phyloP scores from a whole-genome alignment of 177 flowering plant species.

The Telopea speciosissima region DNA sequence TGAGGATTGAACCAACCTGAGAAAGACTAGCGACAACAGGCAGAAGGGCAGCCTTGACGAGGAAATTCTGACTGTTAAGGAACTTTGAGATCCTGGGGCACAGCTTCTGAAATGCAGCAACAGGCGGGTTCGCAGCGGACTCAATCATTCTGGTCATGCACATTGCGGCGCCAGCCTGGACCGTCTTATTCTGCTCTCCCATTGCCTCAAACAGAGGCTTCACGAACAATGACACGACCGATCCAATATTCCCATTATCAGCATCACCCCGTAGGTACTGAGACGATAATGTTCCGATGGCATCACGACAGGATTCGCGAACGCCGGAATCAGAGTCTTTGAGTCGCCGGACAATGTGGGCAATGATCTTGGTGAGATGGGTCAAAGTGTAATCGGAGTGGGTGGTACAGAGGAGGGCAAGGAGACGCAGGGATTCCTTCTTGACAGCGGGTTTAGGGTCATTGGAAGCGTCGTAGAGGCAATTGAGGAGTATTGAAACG shows the following conservation, averaged over 20 bases:
- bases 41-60: constrained; percentile 66
- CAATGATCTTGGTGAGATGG: constrained; percentile 75
- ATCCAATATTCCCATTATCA: constrained; percentile 28
- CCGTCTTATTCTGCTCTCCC: constrained; percentile 75
- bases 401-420: constrained; percentile 41
- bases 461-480: constrained; percentile 62
- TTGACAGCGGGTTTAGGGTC: constrained; percentile 76
- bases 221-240: constrained; percentile 58
- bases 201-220: constrained; percentile 92
- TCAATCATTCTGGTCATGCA: constrained; percentile 89
- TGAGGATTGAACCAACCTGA: constrained; percentile 47
- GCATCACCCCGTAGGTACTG: constrained; percentile 43
- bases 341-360: constrained; percentile 56
- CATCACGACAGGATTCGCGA: constrained; percentile 70
- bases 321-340: constrained; percentile 83
- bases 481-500: constrained; percentile 76
- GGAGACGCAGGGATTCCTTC: constrained; percentile 67
- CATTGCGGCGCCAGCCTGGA: constrained; percentile 78
- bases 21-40: constrained; percentile 65
- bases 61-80: constrained; percentile 55
- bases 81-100: constrained; percentile 76
- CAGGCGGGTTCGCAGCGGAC: constrained; percentile 48
- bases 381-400: constrained; percentile 50
- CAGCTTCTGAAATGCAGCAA: constrained; percentile 65
- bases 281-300: constrained; percentile 54